A percentile compares a stretch with the other conserved stretches of the same genome.
These are phyloP conservation scores for Epichloe hybrida DNA, from an alignment of 2,329 filamentous ascomycete species.

Conservation along the genomic window DNA sequence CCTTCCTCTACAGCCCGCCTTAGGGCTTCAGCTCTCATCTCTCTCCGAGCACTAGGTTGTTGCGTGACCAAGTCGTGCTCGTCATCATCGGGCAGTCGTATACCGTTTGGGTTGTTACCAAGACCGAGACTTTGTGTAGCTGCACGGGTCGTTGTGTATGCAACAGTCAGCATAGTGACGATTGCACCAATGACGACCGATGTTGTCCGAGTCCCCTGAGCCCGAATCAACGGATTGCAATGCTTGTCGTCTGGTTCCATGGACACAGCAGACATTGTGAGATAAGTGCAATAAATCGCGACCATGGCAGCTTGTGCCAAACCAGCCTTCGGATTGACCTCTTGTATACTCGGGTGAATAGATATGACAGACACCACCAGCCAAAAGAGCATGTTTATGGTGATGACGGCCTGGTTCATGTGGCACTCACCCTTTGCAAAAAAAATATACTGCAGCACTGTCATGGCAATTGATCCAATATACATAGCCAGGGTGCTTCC, in stretches of 20 bases:
- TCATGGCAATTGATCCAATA: conserved; percentile 79
- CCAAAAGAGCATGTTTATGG: conserved; percentile 79
- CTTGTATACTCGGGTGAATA: conserved; percentile 80
- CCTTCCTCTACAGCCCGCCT: conserved; percentile 87
- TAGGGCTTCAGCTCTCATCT: conserved; percentile 87
- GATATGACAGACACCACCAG: conserved; percentile 70
- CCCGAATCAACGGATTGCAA: conserved; percentile 84
- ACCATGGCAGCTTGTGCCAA: conserved; percentile 97
- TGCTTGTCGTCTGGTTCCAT: conserved; percentile 93
- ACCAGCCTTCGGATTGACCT: conserved; percentile 83
- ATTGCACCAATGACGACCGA: conserved; percentile 87
- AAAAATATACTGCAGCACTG: conserved; percentile 92
- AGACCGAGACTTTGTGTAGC: conserved; percentile 80
- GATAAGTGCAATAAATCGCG: conserved; percentile 96
- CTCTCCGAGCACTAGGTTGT: conserved; percentile 64
- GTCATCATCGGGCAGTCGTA: conserved; percentile 54
- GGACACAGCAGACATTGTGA: conserved; percentile 94
- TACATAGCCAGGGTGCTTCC: conserved; percentile 94
- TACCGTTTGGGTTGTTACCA: conserved; percentile 36
- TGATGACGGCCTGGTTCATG: conserved; percentile 96
- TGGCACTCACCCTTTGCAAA: conserved; percentile 72
- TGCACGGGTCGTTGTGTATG: conserved; percentile 92
- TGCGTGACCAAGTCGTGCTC: conserved; percentile 82
- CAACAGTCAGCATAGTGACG: conserved; percentile 91
- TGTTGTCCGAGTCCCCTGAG: conserved; percentile 75